Evolutionary conservation across 164 flowering plant genomes (phyloP).

Genomic region (Taxillus chinensis): DNA sequence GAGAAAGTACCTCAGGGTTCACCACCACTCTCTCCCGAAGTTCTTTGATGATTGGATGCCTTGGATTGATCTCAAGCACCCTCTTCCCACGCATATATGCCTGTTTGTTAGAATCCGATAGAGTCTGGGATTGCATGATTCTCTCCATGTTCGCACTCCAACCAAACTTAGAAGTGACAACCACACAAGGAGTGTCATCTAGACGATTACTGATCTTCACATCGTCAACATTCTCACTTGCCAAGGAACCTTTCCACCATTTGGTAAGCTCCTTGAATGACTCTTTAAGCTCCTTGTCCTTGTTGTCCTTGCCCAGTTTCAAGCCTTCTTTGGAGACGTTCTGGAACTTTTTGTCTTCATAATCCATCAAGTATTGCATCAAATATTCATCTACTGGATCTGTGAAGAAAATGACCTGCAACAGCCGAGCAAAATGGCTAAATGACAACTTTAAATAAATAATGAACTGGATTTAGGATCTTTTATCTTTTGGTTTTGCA

Average conservation of each 20-base stretch:
- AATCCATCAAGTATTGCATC: conserved; percentile 96
- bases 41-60: conserved; percentile 93
- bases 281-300: conserved; percentile 82
- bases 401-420: conserved; percentile 93
- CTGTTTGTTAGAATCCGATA: conserved; percentile 85
- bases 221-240: conserved; percentile 79
- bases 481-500: too few species aligned
- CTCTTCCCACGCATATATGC: conserved; percentile 97
- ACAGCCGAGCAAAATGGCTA: background rate
- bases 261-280: conserved; percentile 90
- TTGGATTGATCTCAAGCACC: conserved; percentile 90
- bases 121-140: conserved; percentile 95
- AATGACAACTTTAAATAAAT: too few species aligned
- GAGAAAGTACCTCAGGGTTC: conserved; percentile 63
- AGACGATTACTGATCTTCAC: conserved; percentile 87
- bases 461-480: too few species aligned
- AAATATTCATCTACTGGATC: conserved; percentile 97
- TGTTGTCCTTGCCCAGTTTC: conserved; percentile 79
- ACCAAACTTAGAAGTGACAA: conserved; percentile 91
- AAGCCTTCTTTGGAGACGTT: conserved; percentile 94
- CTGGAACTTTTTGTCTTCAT: conserved; percentile 92
- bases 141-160: conserved; percentile 99
- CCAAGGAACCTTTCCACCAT: conserved; percentile 85
- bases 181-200: conserved; percentile 86
- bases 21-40: conserved; percentile 67